Evolutionary conservation across 768 basidiomycete genomes (phyloP).

Genomic region (Termitomyces sp.): DNA sequence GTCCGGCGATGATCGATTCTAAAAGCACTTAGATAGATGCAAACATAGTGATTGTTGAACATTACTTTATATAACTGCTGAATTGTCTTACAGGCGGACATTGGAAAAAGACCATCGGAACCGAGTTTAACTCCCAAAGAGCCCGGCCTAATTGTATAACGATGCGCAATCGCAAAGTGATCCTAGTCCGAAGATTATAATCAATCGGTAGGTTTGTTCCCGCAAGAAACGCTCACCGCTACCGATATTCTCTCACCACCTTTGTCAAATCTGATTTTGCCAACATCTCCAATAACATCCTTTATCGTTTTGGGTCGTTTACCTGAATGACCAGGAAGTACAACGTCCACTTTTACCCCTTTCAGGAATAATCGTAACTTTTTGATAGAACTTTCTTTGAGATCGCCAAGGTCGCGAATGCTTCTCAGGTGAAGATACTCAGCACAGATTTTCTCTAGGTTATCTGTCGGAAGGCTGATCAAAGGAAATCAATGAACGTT

Average conservation of each 20-base stretch:
- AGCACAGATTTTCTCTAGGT: slow-evolving; percentile 17
- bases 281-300: slow-evolving; percentile 22
- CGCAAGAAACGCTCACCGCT: slow-evolving; percentile 13
- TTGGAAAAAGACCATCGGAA: slow-evolving; percentile 22
- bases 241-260: slow-evolving; percentile 19
- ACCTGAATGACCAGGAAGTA: slow-evolving; percentile 12
- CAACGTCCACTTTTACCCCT: slow-evolving; percentile 22
- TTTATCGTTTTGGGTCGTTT: slow-evolving; percentile 20
- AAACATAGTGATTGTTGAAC: background rate
- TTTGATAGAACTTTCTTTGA: slow-evolving; percentile 8
- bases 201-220: background rate
- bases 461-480: slow-evolving; percentile 18
- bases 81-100: slow-evolving; percentile 18
- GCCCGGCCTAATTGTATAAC: slow-evolving; percentile 14
- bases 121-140: slow-evolving; percentile 23
- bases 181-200: slow-evolving; percentile 11
- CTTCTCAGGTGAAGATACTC: slow-evolving; percentile 13
- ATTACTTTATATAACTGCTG: slow-evolving; percentile 25
- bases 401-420: slow-evolving; percentile 12
- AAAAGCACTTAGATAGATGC: background rate
- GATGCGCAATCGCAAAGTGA: slow-evolving; percentile 20
- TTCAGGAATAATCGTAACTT: slow-evolving; percentile 21
- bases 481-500: background rate
- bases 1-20: slow-evolving; percentile 25
- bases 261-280: slow-evolving; percentile 20